phyloP scores from a whole-genome alignment of 768 basidiomycete species.

The Galerina marginata region DNA sequence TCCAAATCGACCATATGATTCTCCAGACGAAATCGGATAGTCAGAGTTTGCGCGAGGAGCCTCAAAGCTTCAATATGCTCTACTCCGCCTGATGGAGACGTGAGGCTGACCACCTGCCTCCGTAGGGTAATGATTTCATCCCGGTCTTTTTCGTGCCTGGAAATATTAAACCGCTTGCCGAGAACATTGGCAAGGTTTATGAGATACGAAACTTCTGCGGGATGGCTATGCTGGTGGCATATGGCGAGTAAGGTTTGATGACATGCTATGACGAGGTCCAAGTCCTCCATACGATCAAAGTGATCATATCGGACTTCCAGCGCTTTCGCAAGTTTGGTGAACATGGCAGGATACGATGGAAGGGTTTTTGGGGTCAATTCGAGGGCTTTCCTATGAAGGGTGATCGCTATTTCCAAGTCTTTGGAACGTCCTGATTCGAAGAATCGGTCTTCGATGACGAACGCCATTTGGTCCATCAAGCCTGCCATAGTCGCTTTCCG shows the following conservation, averaged over 20 bases:
- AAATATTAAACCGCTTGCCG: not conserved
- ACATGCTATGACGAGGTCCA: not conserved
- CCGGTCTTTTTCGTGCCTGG: not conserved
- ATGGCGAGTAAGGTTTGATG: not conserved
- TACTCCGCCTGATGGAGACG: not conserved
- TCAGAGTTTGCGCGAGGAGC: not conserved
- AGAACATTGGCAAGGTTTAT: not conserved
- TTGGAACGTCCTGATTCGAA: not conserved
- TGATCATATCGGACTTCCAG: not conserved
- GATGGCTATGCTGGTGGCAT: not conserved
- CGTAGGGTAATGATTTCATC: not conserved
- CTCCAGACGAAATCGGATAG: not conserved
- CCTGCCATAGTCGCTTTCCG: not conserved
- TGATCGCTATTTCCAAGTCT: constrained; percentile 5
- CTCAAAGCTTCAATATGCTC: not conserved
- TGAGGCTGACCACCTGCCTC: not conserved
- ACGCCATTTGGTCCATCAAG: not conserved
- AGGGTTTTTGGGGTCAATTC: constrained; percentile 1
- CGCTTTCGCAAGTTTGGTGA: not conserved
- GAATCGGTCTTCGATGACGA: constrained; percentile 1
- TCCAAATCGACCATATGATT: not conserved
- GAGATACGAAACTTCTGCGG: not conserved
- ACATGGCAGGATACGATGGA: not conserved
- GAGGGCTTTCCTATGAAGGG: constrained; percentile 1
- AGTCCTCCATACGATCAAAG: not conserved